Evolutionary conservation across 208 protist genomes (phyloP).

Genomic region (Trichomonas gallinae): DNA sequence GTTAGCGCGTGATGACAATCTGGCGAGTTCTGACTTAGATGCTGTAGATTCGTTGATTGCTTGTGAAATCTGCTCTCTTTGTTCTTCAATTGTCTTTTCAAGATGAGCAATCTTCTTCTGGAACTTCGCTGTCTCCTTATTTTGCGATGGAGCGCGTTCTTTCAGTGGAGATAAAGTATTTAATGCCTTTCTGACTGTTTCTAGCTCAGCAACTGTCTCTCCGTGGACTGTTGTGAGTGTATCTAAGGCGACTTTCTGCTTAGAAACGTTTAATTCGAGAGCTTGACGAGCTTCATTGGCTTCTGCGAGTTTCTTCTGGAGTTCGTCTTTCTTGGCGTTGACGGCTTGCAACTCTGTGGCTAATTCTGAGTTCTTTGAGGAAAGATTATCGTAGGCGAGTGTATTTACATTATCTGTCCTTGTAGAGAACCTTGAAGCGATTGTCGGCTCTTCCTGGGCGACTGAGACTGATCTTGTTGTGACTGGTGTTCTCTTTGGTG

Average conservation of each 20-base stretch:
- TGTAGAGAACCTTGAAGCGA: not conserved
- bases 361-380: not conserved
- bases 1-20: not conserved
- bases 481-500: not conserved
- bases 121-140: not conserved
- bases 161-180: not conserved
- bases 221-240: not conserved
- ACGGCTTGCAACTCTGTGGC: not conserved
- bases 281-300: too few relatives aligned
- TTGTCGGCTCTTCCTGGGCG: not conserved
- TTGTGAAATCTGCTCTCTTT: not conserved
- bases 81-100: not conserved
- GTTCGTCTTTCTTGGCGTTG: not conserved
- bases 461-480: not conserved
- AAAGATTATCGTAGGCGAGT: not conserved
- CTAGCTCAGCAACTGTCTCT: not conserved
- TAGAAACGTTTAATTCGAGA: not conserved
- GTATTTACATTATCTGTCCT: not conserved
- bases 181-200: not conserved
- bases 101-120: not conserved
- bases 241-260: not conserved
- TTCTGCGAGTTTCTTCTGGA: not conserved
- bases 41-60: not conserved
- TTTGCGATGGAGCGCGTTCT: not conserved
- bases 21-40: not conserved